Evolutionary conservation across 768 basidiomycete genomes (phyloP).

Genomic region (Amanita fuliginea): DNA sequence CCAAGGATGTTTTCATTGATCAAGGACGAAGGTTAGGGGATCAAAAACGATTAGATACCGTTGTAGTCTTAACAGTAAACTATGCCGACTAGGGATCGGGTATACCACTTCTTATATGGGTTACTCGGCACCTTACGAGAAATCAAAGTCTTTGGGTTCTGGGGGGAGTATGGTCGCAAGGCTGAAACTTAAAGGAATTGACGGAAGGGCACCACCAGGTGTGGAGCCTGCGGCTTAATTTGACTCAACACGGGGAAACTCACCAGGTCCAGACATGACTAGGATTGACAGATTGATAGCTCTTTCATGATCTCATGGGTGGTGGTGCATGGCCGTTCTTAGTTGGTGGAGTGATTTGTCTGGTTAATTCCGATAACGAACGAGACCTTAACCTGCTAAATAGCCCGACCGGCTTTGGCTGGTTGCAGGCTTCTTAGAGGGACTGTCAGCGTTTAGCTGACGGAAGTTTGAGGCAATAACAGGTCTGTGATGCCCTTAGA

Average conservation of each 20-base stretch:
- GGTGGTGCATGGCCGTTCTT: constrained; percentile 87
- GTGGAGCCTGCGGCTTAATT: constrained; percentile 76
- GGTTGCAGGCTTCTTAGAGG: constrained; percentile 61
- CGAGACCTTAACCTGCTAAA: constrained; percentile 83
- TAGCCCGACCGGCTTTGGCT: constrained; percentile 70
- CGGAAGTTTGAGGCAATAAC: too few relatives aligned
- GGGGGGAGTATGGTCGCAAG: constrained; percentile 38
- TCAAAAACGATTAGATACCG: too few relatives aligned
- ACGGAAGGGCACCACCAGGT: constrained; percentile 75
- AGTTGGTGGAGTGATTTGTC: constrained; percentile 93
- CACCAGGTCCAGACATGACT: constrained; percentile 72
- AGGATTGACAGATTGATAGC: constrained; percentile 76
- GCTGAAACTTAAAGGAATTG: constrained; percentile 79
- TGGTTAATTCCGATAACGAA: constrained; percentile 74
- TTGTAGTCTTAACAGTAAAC: too few relatives aligned
- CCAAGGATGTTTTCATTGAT: too few relatives aligned
- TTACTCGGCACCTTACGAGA: too few relatives aligned
- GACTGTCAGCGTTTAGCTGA: too few relatives aligned
- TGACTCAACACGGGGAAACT: constrained; percentile 78
- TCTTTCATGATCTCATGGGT: constrained; percentile 80
- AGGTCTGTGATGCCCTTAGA: too few relatives aligned
- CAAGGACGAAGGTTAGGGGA: too few relatives aligned
- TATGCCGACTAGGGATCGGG: too few relatives aligned
- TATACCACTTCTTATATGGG: too few relatives aligned
- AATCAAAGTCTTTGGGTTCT: constrained; percentile 84